Evolutionary conservation across 371 early-diverging fungal species (phyloP).

Genomic region (Mortierella polycephala): DNA sequence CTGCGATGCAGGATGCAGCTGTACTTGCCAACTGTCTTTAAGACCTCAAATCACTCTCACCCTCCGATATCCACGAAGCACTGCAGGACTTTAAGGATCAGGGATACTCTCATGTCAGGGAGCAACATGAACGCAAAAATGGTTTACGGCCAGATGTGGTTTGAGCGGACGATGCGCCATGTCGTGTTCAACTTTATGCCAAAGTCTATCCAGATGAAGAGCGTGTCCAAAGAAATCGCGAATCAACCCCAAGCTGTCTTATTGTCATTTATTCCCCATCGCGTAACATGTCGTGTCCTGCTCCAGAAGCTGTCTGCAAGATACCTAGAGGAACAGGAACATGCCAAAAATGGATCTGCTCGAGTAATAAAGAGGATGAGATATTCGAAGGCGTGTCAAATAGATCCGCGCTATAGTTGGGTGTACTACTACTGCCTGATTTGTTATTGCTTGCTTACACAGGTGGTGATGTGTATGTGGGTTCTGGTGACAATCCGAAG

Average conservation of each 20-base stretch:
- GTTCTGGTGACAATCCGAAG: slow-evolving; percentile 41
- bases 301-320: background rate
- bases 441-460: background rate
- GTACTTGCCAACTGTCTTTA: slow-evolving; percentile 12
- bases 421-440: slow-evolving; percentile 1
- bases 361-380: slow-evolving; percentile 1
- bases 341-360: background rate
- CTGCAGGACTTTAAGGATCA: no score
- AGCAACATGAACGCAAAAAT: background rate
- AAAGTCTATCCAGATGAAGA: slow-evolving; percentile 7
- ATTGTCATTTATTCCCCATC: background rate
- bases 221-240: background rate
- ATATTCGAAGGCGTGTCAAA: slow-evolving; percentile 43
- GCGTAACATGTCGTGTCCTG: background rate
- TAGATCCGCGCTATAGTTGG: slow-evolving; percentile 36
- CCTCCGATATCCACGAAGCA: background rate
- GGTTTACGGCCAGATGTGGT: background rate
- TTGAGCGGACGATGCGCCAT: slow-evolving; percentile 6
- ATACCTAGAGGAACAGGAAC: background rate
- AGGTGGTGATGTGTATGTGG: slow-evolving; percentile 24
- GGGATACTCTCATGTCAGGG: no score
- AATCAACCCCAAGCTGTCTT: background rate
- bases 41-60: background rate
- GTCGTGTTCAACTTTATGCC: slow-evolving; percentile 13
- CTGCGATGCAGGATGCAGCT: slow-evolving; percentile 13